These are phyloP conservation scores for Phytophthora meadii DNA, from an alignment of 352 stramenopile genomes.

Conservation along the genomic window DNA sequence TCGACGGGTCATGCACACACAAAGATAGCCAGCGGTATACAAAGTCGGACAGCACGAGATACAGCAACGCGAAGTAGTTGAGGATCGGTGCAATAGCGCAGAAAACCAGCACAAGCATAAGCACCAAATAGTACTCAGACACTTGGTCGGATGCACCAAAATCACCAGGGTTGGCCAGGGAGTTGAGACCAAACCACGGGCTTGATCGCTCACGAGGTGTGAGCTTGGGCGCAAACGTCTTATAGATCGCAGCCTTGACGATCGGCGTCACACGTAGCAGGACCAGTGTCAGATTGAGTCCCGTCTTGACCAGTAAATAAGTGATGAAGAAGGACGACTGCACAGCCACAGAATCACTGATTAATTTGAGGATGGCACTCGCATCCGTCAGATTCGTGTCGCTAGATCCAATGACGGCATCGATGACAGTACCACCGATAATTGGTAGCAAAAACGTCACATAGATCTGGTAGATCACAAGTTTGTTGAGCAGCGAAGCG, in stretches of 20 bases:
- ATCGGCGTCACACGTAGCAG: constrained; percentile 81
- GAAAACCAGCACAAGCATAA: constrained; percentile 84
- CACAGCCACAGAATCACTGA: constrained; percentile 71
- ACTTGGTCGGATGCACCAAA: constrained; percentile 67
- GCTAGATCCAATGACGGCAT: constrained; percentile 63
- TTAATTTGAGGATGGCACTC: constrained; percentile 52
- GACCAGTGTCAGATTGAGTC: constrained; percentile 66
- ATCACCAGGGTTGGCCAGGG: constrained; percentile 63
- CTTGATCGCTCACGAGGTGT: constrained; percentile 75
- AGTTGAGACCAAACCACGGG: constrained; percentile 73
- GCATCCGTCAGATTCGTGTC: constrained; percentile 55
- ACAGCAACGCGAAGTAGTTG: constrained; percentile 77
- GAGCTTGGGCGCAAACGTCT: constrained; percentile 78
- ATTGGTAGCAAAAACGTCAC: constrained; percentile 86
- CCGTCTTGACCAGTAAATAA: constrained; percentile 81
- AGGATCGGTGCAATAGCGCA: constrained; percentile 78
- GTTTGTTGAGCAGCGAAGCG: constrained; percentile 81
- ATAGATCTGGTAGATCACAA: constrained; percentile 86
- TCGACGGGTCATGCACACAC: constrained; percentile 78
- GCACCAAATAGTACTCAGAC: constrained; percentile 73
- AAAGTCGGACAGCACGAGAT: constrained; percentile 77
- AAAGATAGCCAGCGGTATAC: constrained; percentile 79
- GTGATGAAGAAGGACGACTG: constrained; percentile 87
- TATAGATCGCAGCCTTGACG: constrained; percentile 81
- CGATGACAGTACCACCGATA: constrained; percentile 81